A percentile compares a stretch with the other conserved stretches of the same genome.
Evolutionary conservation across 306 rosid species (phyloP).

Genomic region (Myrica gale): DNA sequence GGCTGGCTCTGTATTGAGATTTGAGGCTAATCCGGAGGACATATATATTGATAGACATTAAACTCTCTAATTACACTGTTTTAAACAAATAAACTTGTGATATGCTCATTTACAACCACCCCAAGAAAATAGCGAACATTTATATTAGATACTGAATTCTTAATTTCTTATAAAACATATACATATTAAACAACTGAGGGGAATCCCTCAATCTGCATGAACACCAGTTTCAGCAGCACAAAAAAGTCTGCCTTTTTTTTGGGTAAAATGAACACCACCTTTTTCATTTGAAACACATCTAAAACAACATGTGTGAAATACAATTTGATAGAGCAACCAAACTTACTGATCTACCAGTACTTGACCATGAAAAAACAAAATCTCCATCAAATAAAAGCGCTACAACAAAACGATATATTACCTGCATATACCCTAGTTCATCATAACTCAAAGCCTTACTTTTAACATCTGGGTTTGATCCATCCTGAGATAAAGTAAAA

Average conservation of each 20-base stretch:
- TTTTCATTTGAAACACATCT: too few relatives aligned
- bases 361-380: neutral
- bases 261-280: too few relatives aligned
- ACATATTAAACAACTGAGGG: neutral
- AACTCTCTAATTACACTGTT: too few relatives aligned
- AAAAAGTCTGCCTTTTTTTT: neutral
- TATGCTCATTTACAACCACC: neutral
- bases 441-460: constrained; percentile 76
- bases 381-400: neutral
- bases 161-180: neutral
- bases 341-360: neutral
- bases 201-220: neutral
- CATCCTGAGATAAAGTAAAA: constrained; percentile 59
- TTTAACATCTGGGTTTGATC: constrained; percentile 68
- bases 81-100: too few relatives aligned
- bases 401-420: constrained; percentile 7
- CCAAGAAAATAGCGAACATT: neutral
- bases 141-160: neutral
- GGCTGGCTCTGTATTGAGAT: neutral
- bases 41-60: neutral
- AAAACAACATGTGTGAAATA: neutral
- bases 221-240: neutral
- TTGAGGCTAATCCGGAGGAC: neutral
- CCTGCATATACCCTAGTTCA: constrained; percentile 86
- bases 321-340: neutral